phyloP scores from a whole-genome alignment of 1,139 yeast genomes.

The Taiozyma sp. region DNA sequence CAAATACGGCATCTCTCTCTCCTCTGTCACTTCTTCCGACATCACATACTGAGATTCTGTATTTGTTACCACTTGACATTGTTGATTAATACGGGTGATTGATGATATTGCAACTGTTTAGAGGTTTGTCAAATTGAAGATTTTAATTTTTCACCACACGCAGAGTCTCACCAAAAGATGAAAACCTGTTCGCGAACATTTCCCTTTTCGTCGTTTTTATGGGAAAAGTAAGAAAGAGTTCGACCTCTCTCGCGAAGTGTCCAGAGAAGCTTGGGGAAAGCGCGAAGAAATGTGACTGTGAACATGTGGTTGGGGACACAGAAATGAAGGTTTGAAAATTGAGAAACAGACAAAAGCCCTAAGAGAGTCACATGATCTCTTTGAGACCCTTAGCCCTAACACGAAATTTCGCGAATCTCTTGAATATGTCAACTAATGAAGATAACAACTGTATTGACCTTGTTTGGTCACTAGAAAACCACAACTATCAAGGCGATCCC shows the following conservation, averaged over 20 bases:
- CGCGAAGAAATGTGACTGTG: background rate
- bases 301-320: background rate
- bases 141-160: conserved; percentile 9
- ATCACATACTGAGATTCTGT: conserved; percentile 94
- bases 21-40: background rate
- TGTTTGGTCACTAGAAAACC: background rate
- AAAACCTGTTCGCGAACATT: background rate
- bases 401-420: background rate
- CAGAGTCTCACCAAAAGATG: background rate
- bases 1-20: background rate
- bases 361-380: no score
- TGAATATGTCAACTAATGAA: background rate
- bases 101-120: conserved; percentile 3
- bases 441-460: background rate
- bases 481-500: no score
- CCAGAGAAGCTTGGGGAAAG: background rate
- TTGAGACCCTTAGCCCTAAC: background rate
- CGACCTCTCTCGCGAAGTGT: background rate
- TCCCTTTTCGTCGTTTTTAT: background rate
- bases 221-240: background rate
- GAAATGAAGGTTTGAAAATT: background rate
- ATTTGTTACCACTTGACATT: conserved; percentile 98
- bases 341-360: background rate
- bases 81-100: conserved; percentile 20
- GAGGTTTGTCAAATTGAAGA: conserved; percentile 3